phyloP scores from a whole-genome alignment of 2,329 filamentous ascomycete species.

The Pseudocercospora fijiensis region DNA sequence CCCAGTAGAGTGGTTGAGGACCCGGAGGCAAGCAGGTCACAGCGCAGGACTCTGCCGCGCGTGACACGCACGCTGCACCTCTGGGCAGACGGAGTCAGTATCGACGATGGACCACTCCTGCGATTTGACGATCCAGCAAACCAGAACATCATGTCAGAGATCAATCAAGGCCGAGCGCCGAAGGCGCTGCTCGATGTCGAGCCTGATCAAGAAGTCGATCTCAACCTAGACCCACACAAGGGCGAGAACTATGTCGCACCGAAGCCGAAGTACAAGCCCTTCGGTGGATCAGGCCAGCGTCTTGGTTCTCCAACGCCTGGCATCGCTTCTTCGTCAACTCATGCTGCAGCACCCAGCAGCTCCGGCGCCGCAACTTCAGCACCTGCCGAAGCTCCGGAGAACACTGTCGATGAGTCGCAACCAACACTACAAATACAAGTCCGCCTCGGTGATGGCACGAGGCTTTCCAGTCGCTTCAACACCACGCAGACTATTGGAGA shows the following conservation, averaged over 20 bases:
- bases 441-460: constrained; percentile 73
- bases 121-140: constrained; percentile 78
- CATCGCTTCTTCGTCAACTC: constrained; percentile 40
- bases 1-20: constrained; percentile 69
- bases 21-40: constrained; percentile 45
- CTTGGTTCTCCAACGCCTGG: constrained; percentile 76
- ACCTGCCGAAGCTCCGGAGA: constrained; percentile 41
- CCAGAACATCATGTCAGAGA: constrained; percentile 69
- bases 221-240: constrained; percentile 72
- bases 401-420: constrained; percentile 62
- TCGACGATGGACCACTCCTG: constrained; percentile 75
- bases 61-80: constrained; percentile 72
- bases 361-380: constrained; percentile 41
- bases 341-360: constrained; percentile 32
- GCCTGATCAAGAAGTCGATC: constrained; percentile 72
- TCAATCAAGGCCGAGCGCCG: constrained; percentile 72
- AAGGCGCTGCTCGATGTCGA: constrained; percentile 75
- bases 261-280: constrained; percentile 75
- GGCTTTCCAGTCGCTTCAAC: constrained; percentile 79
- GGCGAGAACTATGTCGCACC: constrained; percentile 70
- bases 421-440: constrained; percentile 72
- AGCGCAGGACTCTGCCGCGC: constrained; percentile 45
- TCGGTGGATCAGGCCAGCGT: constrained; percentile 68
- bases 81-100: constrained; percentile 81
- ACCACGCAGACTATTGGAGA: constrained; percentile 74